Conservation (phyloP, 257 asterid genomes). For the Solanum lycopersicoides region DNA sequence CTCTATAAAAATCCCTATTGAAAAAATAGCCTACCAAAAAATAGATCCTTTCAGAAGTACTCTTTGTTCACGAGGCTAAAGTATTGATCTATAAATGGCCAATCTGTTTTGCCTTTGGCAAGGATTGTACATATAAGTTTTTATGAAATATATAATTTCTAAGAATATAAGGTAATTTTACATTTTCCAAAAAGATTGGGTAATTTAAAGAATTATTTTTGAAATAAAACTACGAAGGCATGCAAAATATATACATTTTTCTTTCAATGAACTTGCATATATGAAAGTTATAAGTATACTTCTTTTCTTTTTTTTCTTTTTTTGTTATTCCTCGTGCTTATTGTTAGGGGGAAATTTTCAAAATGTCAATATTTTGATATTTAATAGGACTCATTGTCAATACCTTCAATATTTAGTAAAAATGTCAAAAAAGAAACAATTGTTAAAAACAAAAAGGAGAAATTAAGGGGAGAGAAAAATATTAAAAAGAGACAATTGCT, state of each 20-base stretch:
- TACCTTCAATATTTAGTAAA: too few species aligned
- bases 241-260: neutral
- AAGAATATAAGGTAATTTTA: neutral
- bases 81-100: neutral
- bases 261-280: neutral
- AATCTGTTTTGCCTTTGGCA: neutral
- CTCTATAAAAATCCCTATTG: neutral
- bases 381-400: too few species aligned
- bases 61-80: neutral
- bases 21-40: neutral
- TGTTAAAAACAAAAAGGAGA: too few species aligned
- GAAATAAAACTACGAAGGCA: neutral
- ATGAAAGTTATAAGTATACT: neutral
- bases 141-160: neutral
- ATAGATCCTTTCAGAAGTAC: neutral
- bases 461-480: too few species aligned
- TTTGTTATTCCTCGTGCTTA: neutral
- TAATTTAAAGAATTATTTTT: neutral
- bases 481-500: too few species aligned
- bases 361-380: too few species aligned
- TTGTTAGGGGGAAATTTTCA: too few species aligned
- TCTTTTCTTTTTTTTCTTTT: too few species aligned
- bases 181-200: neutral
- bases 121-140: neutral
- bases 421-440: too few species aligned